phyloP scores from a whole-genome alignment of 148 eudicot species.

The Rhododendron simsii region DNA sequence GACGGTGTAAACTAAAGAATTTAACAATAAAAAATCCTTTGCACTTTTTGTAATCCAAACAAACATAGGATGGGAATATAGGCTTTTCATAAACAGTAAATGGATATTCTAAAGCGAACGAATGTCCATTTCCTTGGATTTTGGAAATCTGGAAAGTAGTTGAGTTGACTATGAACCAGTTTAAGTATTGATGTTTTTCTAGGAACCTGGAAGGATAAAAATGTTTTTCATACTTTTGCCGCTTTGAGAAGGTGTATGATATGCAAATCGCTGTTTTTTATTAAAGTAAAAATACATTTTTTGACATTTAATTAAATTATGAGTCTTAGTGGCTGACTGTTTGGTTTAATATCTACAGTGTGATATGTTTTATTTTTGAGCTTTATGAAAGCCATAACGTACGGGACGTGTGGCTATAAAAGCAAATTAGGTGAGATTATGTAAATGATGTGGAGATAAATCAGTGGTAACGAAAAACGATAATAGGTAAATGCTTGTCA shows the following conservation, averaged over 20 bases:
- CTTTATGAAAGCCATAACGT: neutral
- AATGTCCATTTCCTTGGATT: neutral
- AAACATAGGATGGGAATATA: neutral
- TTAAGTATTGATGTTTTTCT: neutral
- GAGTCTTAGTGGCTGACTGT: neutral
- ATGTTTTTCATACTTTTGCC: neutral
- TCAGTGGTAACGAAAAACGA: neutral
- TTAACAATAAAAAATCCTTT: no score
- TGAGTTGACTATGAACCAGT: neutral
- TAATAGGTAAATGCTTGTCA: neutral
- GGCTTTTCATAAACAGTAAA: neutral
- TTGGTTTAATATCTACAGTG: neutral
- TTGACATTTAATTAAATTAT: neutral
- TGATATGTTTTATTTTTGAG: neutral
- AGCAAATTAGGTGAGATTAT: neutral
- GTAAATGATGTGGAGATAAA: neutral
- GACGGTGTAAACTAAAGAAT: accelerated
- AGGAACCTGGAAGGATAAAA: neutral
- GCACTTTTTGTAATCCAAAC: neutral
- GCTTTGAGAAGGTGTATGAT: neutral
- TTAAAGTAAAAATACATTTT: neutral
- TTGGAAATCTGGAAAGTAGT: neutral
- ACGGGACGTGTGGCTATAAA: neutral
- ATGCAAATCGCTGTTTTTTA: neutral
- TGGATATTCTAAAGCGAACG: neutral